A percentile compares a stretch with the other conserved stretches of the same genome.
Conservation (phyloP, 768 basidiomycete genomes). For the Rhodotorula taiwanensis region DNA sequence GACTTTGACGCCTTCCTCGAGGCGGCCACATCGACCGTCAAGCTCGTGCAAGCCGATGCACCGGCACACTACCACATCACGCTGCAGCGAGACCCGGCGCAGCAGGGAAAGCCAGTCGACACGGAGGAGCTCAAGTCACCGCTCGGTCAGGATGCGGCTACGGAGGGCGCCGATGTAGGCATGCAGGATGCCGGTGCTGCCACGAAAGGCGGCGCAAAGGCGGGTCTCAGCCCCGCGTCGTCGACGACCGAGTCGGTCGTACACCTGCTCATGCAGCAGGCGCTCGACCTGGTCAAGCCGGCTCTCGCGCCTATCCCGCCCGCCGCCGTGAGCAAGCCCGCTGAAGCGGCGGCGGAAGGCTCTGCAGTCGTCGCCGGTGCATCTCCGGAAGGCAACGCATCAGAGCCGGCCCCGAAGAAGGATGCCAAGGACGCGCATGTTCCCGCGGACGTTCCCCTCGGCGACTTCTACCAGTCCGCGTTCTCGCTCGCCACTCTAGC, state of each 20-base stretch:
- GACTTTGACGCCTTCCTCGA: conserved; percentile 70
- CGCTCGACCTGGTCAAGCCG: conserved; percentile 57
- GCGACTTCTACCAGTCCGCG: conserved; percentile 39
- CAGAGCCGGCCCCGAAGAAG: conserved; percentile 25
- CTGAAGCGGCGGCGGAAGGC: no score
- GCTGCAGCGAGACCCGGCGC: conserved; percentile 49
- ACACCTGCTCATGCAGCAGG: conserved; percentile 65
- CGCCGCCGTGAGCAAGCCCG: background rate
- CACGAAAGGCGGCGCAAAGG: conserved; percentile 16
- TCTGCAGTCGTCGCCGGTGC: no score
- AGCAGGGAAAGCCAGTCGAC: conserved; percentile 6
- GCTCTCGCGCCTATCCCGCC: conserved; percentile 40
- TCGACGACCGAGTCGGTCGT: conserved; percentile 42
- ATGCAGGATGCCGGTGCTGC: conserved; percentile 15
- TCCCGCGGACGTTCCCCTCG: conserved; percentile 29
- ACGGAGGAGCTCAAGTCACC: conserved; percentile 25
- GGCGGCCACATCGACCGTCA: conserved; percentile 62
- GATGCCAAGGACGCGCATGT: conserved; percentile 26
- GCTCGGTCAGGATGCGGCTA: conserved; percentile 11
- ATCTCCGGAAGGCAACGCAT: conserved; percentile 2
- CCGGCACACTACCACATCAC: conserved; percentile 51
- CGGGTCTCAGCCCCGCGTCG: conserved; percentile 43
- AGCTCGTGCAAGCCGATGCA: conserved; percentile 62
- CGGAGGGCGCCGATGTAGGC: conserved; percentile 3
- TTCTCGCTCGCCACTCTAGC: conserved; percentile 88